Evolutionary conservation across 192 early-diverging fungal species (phyloP), one percentile per base, ranked within the genome.

Genomic region (Bifiguratus adelaidae): DNA sequence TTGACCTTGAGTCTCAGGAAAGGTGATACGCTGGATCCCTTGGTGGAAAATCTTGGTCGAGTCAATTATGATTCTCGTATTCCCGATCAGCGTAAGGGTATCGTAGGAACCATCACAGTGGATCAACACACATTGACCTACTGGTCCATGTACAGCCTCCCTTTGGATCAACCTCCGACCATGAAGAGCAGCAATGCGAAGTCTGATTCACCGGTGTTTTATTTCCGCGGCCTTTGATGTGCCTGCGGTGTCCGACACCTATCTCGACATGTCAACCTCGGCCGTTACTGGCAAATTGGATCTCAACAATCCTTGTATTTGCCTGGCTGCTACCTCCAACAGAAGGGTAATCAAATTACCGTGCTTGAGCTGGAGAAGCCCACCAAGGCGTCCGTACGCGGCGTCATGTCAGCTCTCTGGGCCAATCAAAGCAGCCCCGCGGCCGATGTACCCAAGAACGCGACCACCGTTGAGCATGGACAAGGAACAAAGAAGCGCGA

Each of bases 51-150:
- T 30, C 15, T 29, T n/a, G 44, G 44, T 6, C 44, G 44, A 13
- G 32, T 45, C 27, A 45, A 45, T 30, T 45, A 45, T 30, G 44
- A 30, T 4, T 19, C 27, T 2, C 24, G 44, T 29, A 45, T 45
- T 4, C 44, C 44, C 4, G 44, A 45, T 19, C 44, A 45, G 22
- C 13, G 28, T 4, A 45, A 45, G 44, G 44, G 44, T 30, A 45
- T 45, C 11, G 15, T 45, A 16, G 44, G 44, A 2, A 45, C 29
- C 22, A 30, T 45, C 12, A 45, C 44, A 16, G 9, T 45, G 25
- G 16, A 45, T 30, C 28, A 20, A 13, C 29, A 45, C 0, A 30
- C 32, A n/a, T 20, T 45, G 0, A 18, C 16, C 6, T 7, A 45
- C 26, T 45, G 44, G 44, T 45, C 44, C n/a, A 30, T 30, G 3